Conservation (phyloP, 2,329 filamentous ascomycete species). For the Diaporthe batatas region DNA sequence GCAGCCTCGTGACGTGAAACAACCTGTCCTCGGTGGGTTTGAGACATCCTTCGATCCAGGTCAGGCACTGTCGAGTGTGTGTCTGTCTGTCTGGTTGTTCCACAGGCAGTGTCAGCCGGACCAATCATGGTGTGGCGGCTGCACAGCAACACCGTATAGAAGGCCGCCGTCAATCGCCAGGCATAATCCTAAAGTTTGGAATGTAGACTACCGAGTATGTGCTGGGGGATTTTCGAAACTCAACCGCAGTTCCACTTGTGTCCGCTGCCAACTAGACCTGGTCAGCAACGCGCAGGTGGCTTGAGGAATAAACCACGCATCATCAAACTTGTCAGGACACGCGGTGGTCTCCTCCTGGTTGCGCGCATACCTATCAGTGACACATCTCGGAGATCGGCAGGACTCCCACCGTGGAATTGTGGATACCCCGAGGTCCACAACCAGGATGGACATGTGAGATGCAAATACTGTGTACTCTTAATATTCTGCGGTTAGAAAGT, state of each 20-base stretch:
- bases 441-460: too few relatives aligned
- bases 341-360: background rate
- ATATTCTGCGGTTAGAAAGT: too few relatives aligned
- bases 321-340: background rate
- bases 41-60: background rate
- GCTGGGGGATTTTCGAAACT: too few relatives aligned
- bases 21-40: background rate
- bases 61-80: too few relatives aligned
- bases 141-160: background rate
- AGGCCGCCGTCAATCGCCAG: background rate
- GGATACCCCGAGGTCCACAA: too few relatives aligned
- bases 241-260: too few relatives aligned
- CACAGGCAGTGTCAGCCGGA: background rate
- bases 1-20: slow-evolving; percentile 30
- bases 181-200: background rate
- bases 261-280: background rate
- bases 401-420: background rate
- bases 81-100: background rate
- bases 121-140: background rate
- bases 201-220: background rate
- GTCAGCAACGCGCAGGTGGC: background rate
- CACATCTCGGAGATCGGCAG: background rate
- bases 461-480: too few relatives aligned
- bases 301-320: background rate
- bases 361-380: background rate